Base-by-base conservation (phyloP, 139 green algal genomes). In the Desmodesmus armatus region DNA sequence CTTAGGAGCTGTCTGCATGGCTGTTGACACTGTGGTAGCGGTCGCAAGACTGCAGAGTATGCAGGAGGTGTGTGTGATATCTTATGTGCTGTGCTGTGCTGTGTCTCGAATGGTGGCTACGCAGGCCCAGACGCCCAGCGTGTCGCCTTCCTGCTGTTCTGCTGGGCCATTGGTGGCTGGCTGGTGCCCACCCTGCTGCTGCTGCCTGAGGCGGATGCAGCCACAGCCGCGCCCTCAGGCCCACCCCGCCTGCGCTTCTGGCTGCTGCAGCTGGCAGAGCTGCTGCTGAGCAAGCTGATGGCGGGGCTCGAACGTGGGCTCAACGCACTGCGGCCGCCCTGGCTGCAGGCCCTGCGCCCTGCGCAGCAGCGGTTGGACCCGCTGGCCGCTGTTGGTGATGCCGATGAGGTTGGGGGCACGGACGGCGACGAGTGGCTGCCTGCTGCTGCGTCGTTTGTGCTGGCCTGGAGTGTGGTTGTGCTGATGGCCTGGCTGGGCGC, bases 141-240 rank as follows among this genome's bases (percentile, higher is more conserved):
- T 25, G 70, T 17, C 5, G 70, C 70, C 25, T 55, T 78, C 37
- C 37, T 78, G 19, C 70, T 78, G 37, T 78, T 78, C 70, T 55
- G 39, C 70, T 78, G 70, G 70, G 11, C 25, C 17, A 55, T 78
- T 7, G 15, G 55, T 7, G 70, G 70, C 3, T 78, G 70, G 70
- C 37, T 78, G 3, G 37, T 78, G 9, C 70, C 70, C 21, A 58
- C 70, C 5, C 21, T 78, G 70, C 70, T 78, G 70, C 70, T 78
- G 70, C 70, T 78, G 41, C 41, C 41, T 35, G 7, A 60, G 3
- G 11, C 33, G 15, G 70, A 53, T 35, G 17, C 33, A 53, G 39
- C 27, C 15, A 19, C 41, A 60, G 40, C 70, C 5, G 39, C 27
- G 17, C 5, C 41, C 35, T 6, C 70, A 53, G 39, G 5, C 15